Evolutionary conservation across 768 basidiomycete species (phyloP), one percentile per base, ranked within the genome.

Genomic region (Pulveroboletus frians): DNA sequence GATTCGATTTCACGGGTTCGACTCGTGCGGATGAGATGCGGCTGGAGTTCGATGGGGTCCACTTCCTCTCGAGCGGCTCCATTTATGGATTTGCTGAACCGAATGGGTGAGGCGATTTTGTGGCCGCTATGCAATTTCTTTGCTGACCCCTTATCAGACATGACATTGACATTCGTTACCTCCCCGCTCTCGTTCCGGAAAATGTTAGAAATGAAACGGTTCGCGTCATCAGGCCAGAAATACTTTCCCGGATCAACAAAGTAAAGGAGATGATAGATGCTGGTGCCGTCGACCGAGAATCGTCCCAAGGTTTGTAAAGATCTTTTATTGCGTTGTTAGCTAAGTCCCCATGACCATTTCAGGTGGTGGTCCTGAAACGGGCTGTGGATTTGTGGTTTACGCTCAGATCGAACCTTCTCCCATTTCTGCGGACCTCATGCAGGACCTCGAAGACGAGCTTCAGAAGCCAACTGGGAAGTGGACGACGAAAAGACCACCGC

Each of bases 1-100:
- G 78, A 53, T 73, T 88, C 20, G 88, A 90, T 51, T 60, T 89
- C n/a, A 74, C 74, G 13, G 77, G 84, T 54, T 58, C 71, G 7
- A 63, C 64, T n/a, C 75, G 65, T 4, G 65, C 71, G 0, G 81
- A 81, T 39, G 83, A 85, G 41, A 63, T 88, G 37, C 73, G 78
- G 30, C 67, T 90, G 2, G 85, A 90, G 51, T 83, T 92, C 53
- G 83, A 85, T 61, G 89, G 85, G 1, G 72, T 91, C 20, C 88
- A 91, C 64, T 83, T 89, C 60, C 56, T 86, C 10, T 64, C 74
- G 21, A 85, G 85, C 47, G 89, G 89, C 0, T 77, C 85, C 0
- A 76, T 92, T n/a, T 88, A 83, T 58, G 89, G 85, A 2, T 74
- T 88, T 43, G 85, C 83, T 15, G 77, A 80, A 54, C 77, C 82